A percentile compares a stretch with the other conserved stretches of the same genome.
These are phyloP conservation scores for Herpetospermum pedunculosum DNA, from an alignment of 306 rosid genomes.

Conservation along the genomic window DNA sequence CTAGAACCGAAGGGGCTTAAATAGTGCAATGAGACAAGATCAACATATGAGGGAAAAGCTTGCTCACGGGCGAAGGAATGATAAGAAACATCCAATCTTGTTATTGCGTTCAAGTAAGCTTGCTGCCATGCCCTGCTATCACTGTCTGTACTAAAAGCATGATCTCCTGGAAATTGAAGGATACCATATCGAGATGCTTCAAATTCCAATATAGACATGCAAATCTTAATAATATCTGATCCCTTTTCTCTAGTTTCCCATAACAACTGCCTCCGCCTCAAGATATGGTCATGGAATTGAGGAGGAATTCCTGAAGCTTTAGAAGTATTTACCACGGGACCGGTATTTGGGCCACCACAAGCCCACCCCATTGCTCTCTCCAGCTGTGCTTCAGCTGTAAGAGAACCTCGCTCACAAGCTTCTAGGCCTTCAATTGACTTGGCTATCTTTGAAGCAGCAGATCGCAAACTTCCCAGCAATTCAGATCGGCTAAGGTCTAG, in stretches of 20 bases:
- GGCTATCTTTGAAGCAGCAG: constrained; percentile 69
- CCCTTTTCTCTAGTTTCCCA: constrained; percentile 78
- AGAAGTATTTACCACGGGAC: constrained; percentile 42
- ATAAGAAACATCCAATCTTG: constrained; percentile 66
- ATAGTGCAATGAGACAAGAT: neutral
- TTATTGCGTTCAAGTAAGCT: constrained; percentile 55
- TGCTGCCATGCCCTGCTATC: constrained; percentile 89
- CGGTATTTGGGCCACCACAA: constrained; percentile 73
- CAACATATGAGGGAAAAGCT: neutral
- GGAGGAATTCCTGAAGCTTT: constrained; percentile 84
- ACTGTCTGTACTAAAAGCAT: constrained; percentile 36
- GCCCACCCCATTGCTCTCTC: constrained; percentile 99
- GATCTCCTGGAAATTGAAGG: constrained; percentile 52
- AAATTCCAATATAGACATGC: constrained; percentile 69
- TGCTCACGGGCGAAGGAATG: constrained; percentile 71
- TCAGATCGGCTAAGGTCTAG: constrained; percentile 58
- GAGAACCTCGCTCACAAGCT: constrained; percentile 65
- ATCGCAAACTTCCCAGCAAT: constrained; percentile 57
- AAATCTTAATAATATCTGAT: constrained; percentile 58
- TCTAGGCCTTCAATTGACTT: constrained; percentile 64
- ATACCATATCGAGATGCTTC: constrained; percentile 87
- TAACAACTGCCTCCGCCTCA: constrained; percentile 55
- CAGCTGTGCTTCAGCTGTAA: constrained; percentile 81
- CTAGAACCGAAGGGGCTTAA: neutral
- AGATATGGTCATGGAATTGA: constrained; percentile 76